Evolutionary conservation across 495 filamentous ascomycete genomes (phyloP).

Genomic region (Pyrenopolyporus hunteri): DNA sequence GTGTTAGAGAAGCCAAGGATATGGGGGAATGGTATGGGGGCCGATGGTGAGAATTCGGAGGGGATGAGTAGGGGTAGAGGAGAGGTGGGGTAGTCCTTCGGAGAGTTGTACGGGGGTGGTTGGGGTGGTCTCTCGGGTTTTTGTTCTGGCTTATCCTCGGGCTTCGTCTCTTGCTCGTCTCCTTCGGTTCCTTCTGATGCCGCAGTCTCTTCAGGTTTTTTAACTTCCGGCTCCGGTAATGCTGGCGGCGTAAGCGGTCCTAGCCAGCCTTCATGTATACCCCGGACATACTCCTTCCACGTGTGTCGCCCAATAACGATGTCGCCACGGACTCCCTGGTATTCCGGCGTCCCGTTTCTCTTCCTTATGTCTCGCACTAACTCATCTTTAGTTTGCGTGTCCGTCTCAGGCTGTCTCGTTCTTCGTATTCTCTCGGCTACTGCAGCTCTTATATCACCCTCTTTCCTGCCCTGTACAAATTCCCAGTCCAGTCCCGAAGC

Average conservation of each 20-base stretch:
- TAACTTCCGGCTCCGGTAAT: conserved; percentile 38
- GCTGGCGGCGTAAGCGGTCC: conserved; percentile 67
- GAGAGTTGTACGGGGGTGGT: conserved; percentile 68
- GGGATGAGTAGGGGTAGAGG: conserved; percentile 66
- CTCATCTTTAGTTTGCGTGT: conserved; percentile 59
- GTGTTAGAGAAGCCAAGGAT: conserved; percentile 94
- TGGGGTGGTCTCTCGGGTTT: conserved; percentile 57
- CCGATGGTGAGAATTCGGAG: conserved; percentile 64
- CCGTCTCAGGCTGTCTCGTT: conserved; percentile 54
- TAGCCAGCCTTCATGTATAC: conserved; percentile 95
- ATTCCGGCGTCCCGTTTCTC: conserved; percentile 68
- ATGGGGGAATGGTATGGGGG: conserved; percentile 81
- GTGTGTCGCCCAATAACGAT: conserved; percentile 89
- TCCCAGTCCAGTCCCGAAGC: conserved; percentile 93
- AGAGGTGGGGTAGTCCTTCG: conserved; percentile 69
- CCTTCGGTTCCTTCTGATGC: conserved; percentile 33
- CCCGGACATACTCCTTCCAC: conserved; percentile 97
- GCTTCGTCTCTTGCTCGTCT: conserved; percentile 43
- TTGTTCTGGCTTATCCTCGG: conserved; percentile 51
- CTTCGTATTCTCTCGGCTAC: conserved; percentile 83
- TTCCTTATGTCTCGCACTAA: conserved; percentile 61
- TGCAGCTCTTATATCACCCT: conserved; percentile 84
- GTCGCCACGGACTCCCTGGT: conserved; percentile 76
- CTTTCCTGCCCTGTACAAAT: conserved; percentile 85
- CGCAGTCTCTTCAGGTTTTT: conserved; percentile 45